Evolutionary conservation across 2,329 filamentous ascomycete species (phyloP).

Genomic region (Davidsoniella australis): DNA sequence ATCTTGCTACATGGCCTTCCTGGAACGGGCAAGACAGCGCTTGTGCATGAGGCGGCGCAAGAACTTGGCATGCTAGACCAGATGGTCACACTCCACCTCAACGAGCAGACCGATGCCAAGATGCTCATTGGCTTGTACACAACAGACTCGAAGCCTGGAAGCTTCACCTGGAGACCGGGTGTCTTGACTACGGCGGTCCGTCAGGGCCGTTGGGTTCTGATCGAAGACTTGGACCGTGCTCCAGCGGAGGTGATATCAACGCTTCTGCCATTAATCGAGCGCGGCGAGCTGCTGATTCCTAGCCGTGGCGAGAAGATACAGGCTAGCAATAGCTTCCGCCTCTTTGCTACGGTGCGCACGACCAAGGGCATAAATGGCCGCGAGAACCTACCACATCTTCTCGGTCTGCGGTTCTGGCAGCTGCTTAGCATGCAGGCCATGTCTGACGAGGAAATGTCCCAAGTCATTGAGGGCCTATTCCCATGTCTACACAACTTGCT

Average conservation of each 20-base stretch:
- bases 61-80: constrained; percentile 60
- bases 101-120: constrained; percentile 96
- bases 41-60: constrained; percentile 67
- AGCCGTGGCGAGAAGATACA: constrained; percentile 73
- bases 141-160: constrained; percentile 70
- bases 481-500: constrained; percentile 50
- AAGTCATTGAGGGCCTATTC: constrained; percentile 55
- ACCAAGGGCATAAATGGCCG: constrained; percentile 49
- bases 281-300: constrained; percentile 77
- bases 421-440: constrained; percentile 53
- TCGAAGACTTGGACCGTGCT: constrained; percentile 90
- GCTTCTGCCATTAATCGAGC: constrained; percentile 79
- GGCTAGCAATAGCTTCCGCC: constrained; percentile 69
- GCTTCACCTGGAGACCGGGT: constrained; percentile 82
- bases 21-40: constrained; percentile 78
- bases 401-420: constrained; percentile 79
- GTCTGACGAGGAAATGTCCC: constrained; percentile 49
- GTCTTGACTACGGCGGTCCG: constrained; percentile 84
- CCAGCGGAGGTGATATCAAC: constrained; percentile 91
- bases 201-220: constrained; percentile 90
- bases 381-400: constrained; percentile 53
- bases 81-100: constrained; percentile 89
- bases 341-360: constrained; percentile 82
- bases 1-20: constrained; percentile 68
- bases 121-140: constrained; percentile 90